phyloP scores from a whole-genome alignment of 1,284 basidiomycete species.

The Gymnopus androsaceus region DNA sequence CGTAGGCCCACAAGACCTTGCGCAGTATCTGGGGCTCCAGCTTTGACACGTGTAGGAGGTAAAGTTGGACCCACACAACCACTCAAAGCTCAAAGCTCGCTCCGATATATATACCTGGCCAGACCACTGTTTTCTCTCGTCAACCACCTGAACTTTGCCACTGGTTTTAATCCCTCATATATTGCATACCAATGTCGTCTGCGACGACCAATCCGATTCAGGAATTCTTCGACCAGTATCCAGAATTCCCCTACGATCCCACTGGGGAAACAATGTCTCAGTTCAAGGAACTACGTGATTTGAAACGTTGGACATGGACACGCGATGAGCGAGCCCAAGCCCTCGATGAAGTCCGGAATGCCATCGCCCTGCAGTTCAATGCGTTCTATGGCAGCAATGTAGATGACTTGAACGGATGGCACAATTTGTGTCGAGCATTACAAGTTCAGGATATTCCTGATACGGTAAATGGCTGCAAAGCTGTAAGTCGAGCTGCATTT shows the following conservation, averaged over 20 bases:
- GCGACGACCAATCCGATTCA: not conserved
- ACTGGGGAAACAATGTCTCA: constrained; percentile 22
- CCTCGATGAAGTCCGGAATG: constrained; percentile 21
- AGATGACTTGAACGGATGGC: constrained; percentile 32
- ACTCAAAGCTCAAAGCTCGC: too few relatives aligned
- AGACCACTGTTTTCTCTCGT: too few relatives aligned
- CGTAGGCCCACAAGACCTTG: too few relatives aligned
- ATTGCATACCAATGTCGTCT: too few relatives aligned
- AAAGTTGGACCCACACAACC: too few relatives aligned
- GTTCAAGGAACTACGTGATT: constrained; percentile 25
- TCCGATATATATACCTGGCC: too few relatives aligned
- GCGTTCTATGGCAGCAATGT: constrained; percentile 31
- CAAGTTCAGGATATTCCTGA: constrained; percentile 26
- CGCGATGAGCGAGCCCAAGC: constrained; percentile 19
- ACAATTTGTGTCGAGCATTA: constrained; percentile 25
- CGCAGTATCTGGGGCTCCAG: too few relatives aligned
- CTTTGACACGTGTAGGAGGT: too few relatives aligned
- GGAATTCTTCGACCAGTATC: constrained; percentile 27
- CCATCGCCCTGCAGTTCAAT: constrained; percentile 35
- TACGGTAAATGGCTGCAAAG: constrained; percentile 24
- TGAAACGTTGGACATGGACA: constrained; percentile 20
- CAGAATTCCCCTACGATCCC: constrained; percentile 25
- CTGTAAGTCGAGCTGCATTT: constrained; percentile 13
- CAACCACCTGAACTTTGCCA: too few relatives aligned
- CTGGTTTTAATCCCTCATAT: too few relatives aligned